Percentiles rank a stretch among this genome's conserved stretches.
Evolutionary conservation across 148 eudicot genomes (phyloP).

Genomic region (Tetragonia tetragonoides): DNA sequence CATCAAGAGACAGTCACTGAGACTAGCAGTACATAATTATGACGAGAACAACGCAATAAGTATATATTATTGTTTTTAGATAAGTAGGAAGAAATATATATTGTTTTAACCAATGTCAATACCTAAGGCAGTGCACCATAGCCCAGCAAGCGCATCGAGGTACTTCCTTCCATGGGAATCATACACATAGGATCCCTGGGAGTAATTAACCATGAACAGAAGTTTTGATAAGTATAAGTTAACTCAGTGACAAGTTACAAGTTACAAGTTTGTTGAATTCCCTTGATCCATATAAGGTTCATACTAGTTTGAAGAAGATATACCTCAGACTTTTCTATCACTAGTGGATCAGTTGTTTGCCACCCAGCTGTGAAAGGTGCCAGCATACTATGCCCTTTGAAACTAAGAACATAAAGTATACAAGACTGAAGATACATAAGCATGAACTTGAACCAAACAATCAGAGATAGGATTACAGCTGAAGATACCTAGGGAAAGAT

Average conservation of each 20-base stretch:
- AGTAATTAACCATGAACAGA: slow-evolving; percentile 17
- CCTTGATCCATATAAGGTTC: neutral
- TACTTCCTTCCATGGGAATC: slow-evolving; percentile 77
- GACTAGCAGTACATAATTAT: neutral
- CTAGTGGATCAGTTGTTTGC: slow-evolving; percentile 87
- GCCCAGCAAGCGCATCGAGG: slow-evolving; percentile 94
- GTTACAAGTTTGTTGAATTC: neutral
- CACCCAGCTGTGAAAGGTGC: slow-evolving; percentile 99
- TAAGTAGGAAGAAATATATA: neutral
- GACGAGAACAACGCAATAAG: slow-evolving; percentile 6
- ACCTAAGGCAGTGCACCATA: slow-evolving; percentile 97
- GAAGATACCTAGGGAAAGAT: neutral
- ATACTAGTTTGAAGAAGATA: neutral
- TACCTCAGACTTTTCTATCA: slow-evolving; percentile 90
- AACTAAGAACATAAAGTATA: slow-evolving; percentile 41
- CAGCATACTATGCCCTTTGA: slow-evolving; percentile 87
- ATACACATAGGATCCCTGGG: slow-evolving; percentile 82
- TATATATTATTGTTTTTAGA: neutral
- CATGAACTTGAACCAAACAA: neutral
- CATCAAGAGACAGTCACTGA: neutral
- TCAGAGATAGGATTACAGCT: neutral
- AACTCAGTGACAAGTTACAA: neutral
- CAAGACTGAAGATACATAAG: neutral
- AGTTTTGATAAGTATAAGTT: neutral
- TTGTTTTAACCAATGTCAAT: slow-evolving; percentile 14